Conservation (phyloP, 495 filamentous ascomycete species). For the Astrothelium macrocarpum region DNA sequence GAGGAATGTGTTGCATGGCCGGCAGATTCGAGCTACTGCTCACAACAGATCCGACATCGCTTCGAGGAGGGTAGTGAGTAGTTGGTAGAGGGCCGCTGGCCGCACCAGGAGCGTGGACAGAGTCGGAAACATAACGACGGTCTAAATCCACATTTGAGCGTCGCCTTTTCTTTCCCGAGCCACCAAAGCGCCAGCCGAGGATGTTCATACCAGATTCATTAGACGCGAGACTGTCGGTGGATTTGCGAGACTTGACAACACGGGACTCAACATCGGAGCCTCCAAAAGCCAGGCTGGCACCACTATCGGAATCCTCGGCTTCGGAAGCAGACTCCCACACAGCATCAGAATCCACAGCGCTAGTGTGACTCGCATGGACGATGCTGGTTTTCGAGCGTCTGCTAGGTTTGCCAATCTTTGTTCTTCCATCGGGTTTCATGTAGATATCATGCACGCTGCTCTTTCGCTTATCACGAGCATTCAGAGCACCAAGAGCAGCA, state of each 20-base stretch:
- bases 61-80: background rate
- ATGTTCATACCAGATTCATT: conserved; percentile 2
- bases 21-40: conserved; percentile 7
- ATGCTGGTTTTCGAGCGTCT: background rate
- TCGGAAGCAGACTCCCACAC: conserved; percentile 55
- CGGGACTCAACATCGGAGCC: background rate
- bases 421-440: conserved; percentile 3
- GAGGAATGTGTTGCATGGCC: conserved; percentile 24
- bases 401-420: background rate
- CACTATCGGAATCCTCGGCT: conserved; percentile 30
- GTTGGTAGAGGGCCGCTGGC: background rate
- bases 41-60: background rate
- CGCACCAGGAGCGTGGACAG: background rate
- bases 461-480: conserved; percentile 31
- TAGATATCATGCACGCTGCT: conserved; percentile 10
- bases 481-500: conserved; percentile 43
- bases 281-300: conserved; percentile 3
- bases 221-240: background rate
- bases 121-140: background rate
- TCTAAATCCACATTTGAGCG: background rate
- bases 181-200: background rate
- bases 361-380: conserved; percentile 31
- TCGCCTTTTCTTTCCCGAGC: background rate
- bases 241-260: background rate
- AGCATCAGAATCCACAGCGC: conserved; percentile 29